These are phyloP conservation scores for Paratrypanosoma confusum DNA, from an alignment of 208 protist species.

Conservation along the genomic window DNA sequence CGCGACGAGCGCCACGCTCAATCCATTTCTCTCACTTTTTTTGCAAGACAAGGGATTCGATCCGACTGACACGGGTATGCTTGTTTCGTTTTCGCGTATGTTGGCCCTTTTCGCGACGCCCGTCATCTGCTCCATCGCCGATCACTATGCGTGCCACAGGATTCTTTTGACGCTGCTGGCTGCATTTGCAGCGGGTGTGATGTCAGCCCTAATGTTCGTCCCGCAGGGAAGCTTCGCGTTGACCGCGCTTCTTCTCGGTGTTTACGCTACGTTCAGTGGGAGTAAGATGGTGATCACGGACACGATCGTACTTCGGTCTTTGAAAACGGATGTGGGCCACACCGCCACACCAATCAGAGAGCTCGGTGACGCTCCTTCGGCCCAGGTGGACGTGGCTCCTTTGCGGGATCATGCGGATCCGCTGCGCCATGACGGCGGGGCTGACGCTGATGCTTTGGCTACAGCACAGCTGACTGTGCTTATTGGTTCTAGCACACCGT, in stretches of 20 bases:
- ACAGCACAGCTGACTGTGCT: too few species aligned
- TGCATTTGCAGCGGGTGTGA: not conserved
- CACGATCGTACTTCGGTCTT: slow-evolving; percentile 1
- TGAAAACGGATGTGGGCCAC: not conserved
- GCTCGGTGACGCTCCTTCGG: not conserved
- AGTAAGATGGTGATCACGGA: slow-evolving; percentile 4
- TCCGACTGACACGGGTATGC: not conserved
- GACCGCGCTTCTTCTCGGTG: not conserved
- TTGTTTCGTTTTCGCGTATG: not conserved
- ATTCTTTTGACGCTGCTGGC: not conserved
- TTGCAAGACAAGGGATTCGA: slow-evolving; percentile 4
- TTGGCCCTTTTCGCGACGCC: slow-evolving; percentile 1
- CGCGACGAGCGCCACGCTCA: not conserved
- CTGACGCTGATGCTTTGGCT: too few species aligned
- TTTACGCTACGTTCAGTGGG: not conserved
- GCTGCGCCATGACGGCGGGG: too few species aligned
- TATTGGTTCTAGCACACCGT: too few species aligned
- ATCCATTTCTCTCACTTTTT: slow-evolving; percentile 4
- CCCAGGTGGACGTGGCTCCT: not conserved
- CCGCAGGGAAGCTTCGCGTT: not conserved
- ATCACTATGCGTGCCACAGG: not conserved
- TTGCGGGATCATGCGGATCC: too few species aligned
- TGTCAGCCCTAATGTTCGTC: not conserved
- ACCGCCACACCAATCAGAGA: not conserved
- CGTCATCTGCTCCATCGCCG: slow-evolving; percentile 1